These are phyloP conservation scores for Candida silvicultrix DNA, from an alignment of 805 yeast species.

Conservation along the genomic window DNA sequence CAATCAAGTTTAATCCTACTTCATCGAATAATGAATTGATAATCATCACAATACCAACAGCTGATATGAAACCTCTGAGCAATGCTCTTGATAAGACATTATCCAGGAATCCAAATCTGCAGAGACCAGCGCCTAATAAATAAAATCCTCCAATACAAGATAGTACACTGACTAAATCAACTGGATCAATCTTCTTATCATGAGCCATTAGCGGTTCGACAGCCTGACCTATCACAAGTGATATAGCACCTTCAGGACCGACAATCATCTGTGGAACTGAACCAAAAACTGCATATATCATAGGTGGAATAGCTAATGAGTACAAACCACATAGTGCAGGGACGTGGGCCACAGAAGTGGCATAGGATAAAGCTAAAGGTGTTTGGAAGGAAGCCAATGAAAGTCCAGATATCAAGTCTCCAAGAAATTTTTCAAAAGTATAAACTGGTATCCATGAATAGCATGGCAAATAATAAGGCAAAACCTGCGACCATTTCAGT, in stretches of 20 bases:
- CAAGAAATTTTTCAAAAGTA: slow-evolving; percentile 28
- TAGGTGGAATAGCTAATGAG: slow-evolving; percentile 71
- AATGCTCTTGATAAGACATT: slow-evolving; percentile 72
- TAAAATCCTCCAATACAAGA: slow-evolving; percentile 73
- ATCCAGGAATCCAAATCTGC: slow-evolving; percentile 83
- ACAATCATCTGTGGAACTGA: slow-evolving; percentile 86
- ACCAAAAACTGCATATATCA: slow-evolving; percentile 73
- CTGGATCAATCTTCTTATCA: slow-evolving; percentile 34
- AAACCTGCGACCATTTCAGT: slow-evolving; percentile 17
- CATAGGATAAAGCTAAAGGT: slow-evolving; percentile 69
- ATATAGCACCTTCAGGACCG: slow-evolving; percentile 88
- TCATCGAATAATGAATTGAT: slow-evolving; percentile 68
- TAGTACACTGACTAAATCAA: slow-evolving; percentile 59
- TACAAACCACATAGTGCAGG: slow-evolving; percentile 77
- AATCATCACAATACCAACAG: slow-evolving; percentile 81
- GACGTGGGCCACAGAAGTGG: slow-evolving; percentile 77
- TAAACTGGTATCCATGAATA: slow-evolving; percentile 62
- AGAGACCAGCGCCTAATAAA: slow-evolving; percentile 65
- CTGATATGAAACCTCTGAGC: slow-evolving; percentile 77
- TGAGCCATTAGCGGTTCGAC: slow-evolving; percentile 50
- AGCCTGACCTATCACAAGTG: slow-evolving; percentile 76
- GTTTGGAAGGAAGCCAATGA: slow-evolving; percentile 88
- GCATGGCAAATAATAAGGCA: slow-evolving; percentile 65
- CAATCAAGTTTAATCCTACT: slow-evolving; percentile 55
- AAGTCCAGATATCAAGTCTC: slow-evolving; percentile 78